These are phyloP conservation scores for Neonectria neomacrospora DNA, from an alignment of 2,329 filamentous ascomycete genomes.

Conservation along the genomic window DNA sequence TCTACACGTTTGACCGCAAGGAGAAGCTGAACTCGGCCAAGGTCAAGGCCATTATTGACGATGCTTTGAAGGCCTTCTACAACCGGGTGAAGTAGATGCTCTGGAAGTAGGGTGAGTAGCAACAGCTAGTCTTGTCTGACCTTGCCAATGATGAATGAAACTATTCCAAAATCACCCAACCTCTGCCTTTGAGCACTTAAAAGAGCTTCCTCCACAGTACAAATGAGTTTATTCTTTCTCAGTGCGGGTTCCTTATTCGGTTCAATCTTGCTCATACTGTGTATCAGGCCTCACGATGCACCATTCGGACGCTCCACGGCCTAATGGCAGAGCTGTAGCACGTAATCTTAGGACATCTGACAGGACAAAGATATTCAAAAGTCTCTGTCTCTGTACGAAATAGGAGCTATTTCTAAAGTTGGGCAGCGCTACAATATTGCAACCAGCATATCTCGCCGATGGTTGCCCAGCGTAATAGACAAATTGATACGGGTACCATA, in stretches of 20 bases:
- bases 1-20: conserved; percentile 71
- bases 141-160: neutral
- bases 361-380: neutral
- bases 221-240: too few relatives aligned
- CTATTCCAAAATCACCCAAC: neutral
- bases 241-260: too few relatives aligned
- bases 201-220: too few relatives aligned
- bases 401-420: neutral
- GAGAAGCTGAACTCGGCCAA: conserved; percentile 68
- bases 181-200: too few relatives aligned
- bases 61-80: conserved; percentile 60
- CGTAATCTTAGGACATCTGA: neutral
- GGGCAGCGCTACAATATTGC: neutral
- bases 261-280: too few relatives aligned
- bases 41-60: conserved; percentile 68
- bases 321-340: too few relatives aligned
- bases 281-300: too few relatives aligned
- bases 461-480: neutral
- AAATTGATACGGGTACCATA: neutral
- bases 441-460: neutral
- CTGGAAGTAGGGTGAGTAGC: neutral
- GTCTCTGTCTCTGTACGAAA: neutral
- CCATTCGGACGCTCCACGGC: too few relatives aligned
- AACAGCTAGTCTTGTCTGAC: neutral
- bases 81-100: conserved; percentile 36